Base-by-base conservation (phyloP, 306 rosid genomes). In the Ziziphus jujuba region DNA sequence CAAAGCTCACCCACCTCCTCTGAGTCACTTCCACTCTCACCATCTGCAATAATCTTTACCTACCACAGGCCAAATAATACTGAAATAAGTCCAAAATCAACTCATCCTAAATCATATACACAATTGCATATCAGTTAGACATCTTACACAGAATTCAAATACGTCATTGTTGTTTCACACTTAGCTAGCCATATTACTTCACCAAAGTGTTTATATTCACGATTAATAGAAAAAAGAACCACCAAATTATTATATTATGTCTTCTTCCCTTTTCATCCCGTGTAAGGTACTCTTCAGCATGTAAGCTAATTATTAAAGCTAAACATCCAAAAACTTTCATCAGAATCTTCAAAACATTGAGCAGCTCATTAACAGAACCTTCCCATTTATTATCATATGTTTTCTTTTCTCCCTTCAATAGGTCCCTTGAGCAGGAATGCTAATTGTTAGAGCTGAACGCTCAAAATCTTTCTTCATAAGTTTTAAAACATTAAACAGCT, bases 1-100 rank as follows among this genome's bases (percentile, higher is more conserved):
- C 96, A 93, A 61, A 93, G 91, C 78, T 93, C 97, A n/a, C 98
- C 99, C 49, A 43, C 72, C 57, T 51, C 79, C 11, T 10, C 65
- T 11, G 53, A 9, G 51, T 65, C 79, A 70, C 48, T 56, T 68
- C 51, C 69, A 70, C 70, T 62, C 43, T 79, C 87, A 47, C 72
- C 87, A n/a, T 88, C 90, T 24, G 71, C 68, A 53, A 86, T 38
- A 75, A 86, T 78, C 77, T 82, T 88, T 70, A 85, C 89, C 98
- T 93, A 72, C 59, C 68, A 69, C 38, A 70, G 33, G 24, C 8
- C 61, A 72, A 76, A 66, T 53, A 65, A 10, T 36, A 65, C 31
- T 21, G 28, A 59, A 40, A 49, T 17, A 63, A 59, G 69, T 33
- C 59, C 44, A 64, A 65, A 34, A 21, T 38, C 34, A 9, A 9